Evolutionary conservation across 768 basidiomycete genomes (phyloP), one percentile per base, ranked within the genome.

Genomic region (Rhizopogon rudus): DNA sequence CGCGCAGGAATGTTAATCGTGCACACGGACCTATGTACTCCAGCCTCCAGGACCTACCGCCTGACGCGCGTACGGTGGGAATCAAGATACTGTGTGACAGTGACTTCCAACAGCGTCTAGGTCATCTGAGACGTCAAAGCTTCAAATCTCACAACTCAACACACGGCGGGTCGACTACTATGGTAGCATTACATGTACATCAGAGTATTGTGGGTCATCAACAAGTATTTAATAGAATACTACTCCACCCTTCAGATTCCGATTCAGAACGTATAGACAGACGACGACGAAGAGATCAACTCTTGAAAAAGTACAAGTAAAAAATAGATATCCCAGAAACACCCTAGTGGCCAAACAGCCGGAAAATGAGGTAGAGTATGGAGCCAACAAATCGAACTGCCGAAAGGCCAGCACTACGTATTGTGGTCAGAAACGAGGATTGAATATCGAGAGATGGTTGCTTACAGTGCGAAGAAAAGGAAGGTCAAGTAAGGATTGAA

Each of bases 401-500:
- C 44, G 88, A 90, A 53, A 96, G 74, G 46, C 83, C 88, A 66
- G 92, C 89, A 58, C 87, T 90, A 62, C 25, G 40, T 7, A 40
- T 12, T 33, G 16, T 29, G 9, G 29, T 49, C 40, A 51, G 54
- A 43, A 61, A 52, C 42, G 20, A 20, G 25, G 9, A 25, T 16
- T 6, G 13, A 50, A 33, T 25, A 3, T 41, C 33, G 16, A 8
- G 14, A 43, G n/a, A 44, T 4, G 44, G 33, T 20, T 14, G 66
- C 78, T 65, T 58, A 78, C 78, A 84, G 76, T 9, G 78, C 75
- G 59, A 73, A 83, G 78, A 95, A 94, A 53, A 94, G 78, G 75
- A 91, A 87, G 29, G 81, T 82, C 48, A 91, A 79, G 70, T 94
- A 95, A n/a, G 93, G 91, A 65, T 95, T 95, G 75, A 94, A 93